phyloP scores from a whole-genome alignment of 2,329 filamentous ascomycete genomes.

The Sporothrix curviconia region DNA sequence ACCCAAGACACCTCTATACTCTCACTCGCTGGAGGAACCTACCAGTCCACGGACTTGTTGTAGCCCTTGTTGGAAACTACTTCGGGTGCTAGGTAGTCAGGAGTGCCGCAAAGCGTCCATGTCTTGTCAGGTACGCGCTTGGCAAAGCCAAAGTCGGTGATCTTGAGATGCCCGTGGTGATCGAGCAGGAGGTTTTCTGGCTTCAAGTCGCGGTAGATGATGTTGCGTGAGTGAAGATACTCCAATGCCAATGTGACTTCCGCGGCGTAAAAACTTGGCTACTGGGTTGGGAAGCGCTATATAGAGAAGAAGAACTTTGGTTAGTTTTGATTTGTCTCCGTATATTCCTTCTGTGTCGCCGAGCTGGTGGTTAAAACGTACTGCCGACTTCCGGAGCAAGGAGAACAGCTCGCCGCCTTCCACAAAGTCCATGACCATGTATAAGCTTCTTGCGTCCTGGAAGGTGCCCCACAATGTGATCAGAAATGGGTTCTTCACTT shows the following conservation, averaged over 20 bases:
- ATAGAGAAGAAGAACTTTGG: not conserved
- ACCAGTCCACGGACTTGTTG: slow-evolving; percentile 99
- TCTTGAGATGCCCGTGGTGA: slow-evolving; percentile 89
- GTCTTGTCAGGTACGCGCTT: slow-evolving; percentile 98
- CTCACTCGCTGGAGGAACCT: not conserved
- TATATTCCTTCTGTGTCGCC: too few relatives aligned
- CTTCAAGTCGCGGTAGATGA: slow-evolving; percentile 97
- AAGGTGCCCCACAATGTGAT: slow-evolving; percentile 99
- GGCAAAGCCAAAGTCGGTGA: slow-evolving; percentile 97
- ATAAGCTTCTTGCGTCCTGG: slow-evolving; percentile 88
- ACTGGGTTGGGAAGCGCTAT: slow-evolving; percentile 97
- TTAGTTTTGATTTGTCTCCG: not conserved
- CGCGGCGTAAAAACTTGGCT: slow-evolving; percentile 96
- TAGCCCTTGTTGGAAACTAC: slow-evolving; percentile 99
- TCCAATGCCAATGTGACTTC: slow-evolving; percentile 94
- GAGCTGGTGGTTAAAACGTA: slow-evolving; percentile 32
- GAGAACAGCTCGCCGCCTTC: slow-evolving; percentile 98
- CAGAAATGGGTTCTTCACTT: slow-evolving; percentile 95
- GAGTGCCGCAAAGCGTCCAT: slow-evolving; percentile 96
- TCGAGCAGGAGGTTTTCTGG: slow-evolving; percentile 90
- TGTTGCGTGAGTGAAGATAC: slow-evolving; percentile 88
- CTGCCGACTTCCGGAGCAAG: slow-evolving; percentile 85
- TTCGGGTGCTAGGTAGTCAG: slow-evolving; percentile 94
- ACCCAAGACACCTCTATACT: not conserved
- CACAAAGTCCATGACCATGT: slow-evolving; percentile 99